Base-by-base conservation (phyloP, 352 stramenopile species). In the Phytophthora macrochlamydospora region DNA sequence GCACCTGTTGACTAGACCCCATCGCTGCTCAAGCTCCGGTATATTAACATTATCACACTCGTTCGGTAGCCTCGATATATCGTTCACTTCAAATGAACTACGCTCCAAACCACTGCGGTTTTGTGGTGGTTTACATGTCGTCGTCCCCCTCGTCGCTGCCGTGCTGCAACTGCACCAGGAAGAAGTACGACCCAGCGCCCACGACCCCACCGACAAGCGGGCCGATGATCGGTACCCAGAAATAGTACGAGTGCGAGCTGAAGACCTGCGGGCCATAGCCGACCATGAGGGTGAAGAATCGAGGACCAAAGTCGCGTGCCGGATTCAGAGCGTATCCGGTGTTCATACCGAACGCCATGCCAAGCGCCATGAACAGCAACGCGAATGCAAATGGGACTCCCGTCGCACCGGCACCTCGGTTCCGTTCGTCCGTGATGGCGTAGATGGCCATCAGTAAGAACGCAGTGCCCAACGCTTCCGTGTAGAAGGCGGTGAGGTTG, bases 221-320 rank as follows among this genome's bases (percentile, higher is more conserved):
- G 2, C 71, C 78, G 24, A 90, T 55, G 44, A 89, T 69, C 32
- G 78, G 78, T 45, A 87, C 76, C 76, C 73, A 87, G 59, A 88
- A 90, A 76, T 88, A 90, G 69, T 75, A 59, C 43, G 71, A 69
- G 40, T 74, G 59, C 1, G 73, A 52, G 24, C 76, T 78, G 48
- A 87, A 89, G 32, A 89, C 80, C 37, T 82, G 68, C 24, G 68
- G 64, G 7, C 77, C 80, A 64, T 81, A 89, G 18, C 80, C 78
- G 31, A 76, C 76, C 1, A 85, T 51, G 18, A 67, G 69, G 7
- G 76, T 86, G 65, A 87, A 85, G 7, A 76, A 33, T 3, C 78
- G 71, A 51, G 69, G 69, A 4, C 69, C 71, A 28, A 87, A 79
- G 65, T 84, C 78, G 2, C 70, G 65, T 7, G 75, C 75, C 9